Conservation (phyloP, 1,284 basidiomycete genomes). For the Melanopsichium pennsylvanicum region DNA sequence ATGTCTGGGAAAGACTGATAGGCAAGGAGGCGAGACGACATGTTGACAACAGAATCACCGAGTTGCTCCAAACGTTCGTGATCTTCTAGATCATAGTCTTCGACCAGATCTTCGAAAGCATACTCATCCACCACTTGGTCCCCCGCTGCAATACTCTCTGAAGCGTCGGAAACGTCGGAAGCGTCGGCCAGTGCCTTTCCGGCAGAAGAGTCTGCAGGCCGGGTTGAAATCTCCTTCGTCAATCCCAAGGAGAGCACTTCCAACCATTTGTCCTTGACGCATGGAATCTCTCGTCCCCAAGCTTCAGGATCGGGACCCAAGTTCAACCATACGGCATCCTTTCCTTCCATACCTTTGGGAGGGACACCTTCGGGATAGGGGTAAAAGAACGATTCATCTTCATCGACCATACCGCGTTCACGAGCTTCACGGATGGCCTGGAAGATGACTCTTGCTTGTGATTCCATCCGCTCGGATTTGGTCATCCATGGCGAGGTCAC, state of each 20-base stretch:
- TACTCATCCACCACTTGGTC: neutral
- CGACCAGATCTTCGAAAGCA: constrained; percentile 27
- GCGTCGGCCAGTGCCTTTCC: too few species aligned
- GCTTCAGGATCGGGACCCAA: constrained; percentile 36
- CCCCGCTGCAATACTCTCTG: too few species aligned
- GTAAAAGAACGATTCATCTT: constrained; percentile 49
- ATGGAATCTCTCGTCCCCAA: constrained; percentile 34
- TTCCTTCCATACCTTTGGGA: constrained; percentile 17
- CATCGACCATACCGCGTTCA: constrained; percentile 39
- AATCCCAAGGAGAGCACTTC: constrained; percentile 41
- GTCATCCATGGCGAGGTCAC: constrained; percentile 6
- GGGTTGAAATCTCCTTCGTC: constrained; percentile 23
- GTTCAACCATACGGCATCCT: constrained; percentile 35
- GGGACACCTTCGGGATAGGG: constrained; percentile 37
- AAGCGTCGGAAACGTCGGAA: too few species aligned
- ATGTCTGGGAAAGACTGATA: constrained; percentile 41
- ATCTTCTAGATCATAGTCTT: constrained; percentile 45
- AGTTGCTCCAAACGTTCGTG: constrained; percentile 46
- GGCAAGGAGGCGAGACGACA: constrained; percentile 40
- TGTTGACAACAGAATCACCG: constrained; percentile 49
- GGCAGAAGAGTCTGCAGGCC: neutral
- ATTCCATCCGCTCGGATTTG: constrained; percentile 44
- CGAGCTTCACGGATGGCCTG: constrained; percentile 40
- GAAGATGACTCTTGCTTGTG: constrained; percentile 44
- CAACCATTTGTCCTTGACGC: constrained; percentile 41